phyloP scores from a whole-genome alignment of 495 filamentous ascomycete species.

The Trichoderma erinaceum region DNA sequence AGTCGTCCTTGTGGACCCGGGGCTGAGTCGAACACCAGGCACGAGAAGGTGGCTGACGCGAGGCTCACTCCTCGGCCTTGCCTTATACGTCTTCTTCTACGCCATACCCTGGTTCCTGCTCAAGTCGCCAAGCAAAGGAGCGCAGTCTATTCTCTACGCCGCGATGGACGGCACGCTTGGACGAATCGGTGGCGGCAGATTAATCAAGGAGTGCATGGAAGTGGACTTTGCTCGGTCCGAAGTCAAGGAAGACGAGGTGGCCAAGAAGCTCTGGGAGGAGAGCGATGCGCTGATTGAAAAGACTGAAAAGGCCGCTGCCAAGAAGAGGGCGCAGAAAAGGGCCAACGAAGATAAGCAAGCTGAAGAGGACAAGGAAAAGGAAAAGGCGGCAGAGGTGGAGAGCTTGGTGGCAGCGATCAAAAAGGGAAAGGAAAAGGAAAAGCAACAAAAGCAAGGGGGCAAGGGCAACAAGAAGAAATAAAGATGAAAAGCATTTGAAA shows the following conservation, averaged over 20 bases:
- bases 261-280: slow-evolving; percentile 79
- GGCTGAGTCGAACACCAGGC: slow-evolving; percentile 75
- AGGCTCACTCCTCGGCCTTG: slow-evolving; percentile 75
- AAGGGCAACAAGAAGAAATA: slow-evolving; percentile 10
- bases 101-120: slow-evolving; percentile 79
- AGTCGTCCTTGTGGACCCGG: slow-evolving; percentile 81
- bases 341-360: slow-evolving; percentile 54
- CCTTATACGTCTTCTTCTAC: slow-evolving; percentile 71
- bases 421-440: slow-evolving; percentile 32
- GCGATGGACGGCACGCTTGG: slow-evolving; percentile 70
- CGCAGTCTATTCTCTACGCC: slow-evolving; percentile 79
- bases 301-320: slow-evolving; percentile 74
- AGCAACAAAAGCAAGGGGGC: slow-evolving; percentile 20
- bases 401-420: slow-evolving; percentile 35
- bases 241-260: slow-evolving; percentile 68
- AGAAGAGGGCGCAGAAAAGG: slow-evolving; percentile 58
- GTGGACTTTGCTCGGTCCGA: slow-evolving; percentile 63
- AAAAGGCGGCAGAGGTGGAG: slow-evolving; percentile 40
- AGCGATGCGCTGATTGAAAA: slow-evolving; percentile 80
- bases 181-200: slow-evolving; percentile 56
- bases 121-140: slow-evolving; percentile 74
- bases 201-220: slow-evolving; percentile 85
- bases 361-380: slow-evolving; percentile 33
- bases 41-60: slow-evolving; percentile 78
- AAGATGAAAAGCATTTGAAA: background rate